Base-by-base conservation (phyloP, 1,284 basidiomycete genomes). In the Ustanciosporium gigantosporum region DNA sequence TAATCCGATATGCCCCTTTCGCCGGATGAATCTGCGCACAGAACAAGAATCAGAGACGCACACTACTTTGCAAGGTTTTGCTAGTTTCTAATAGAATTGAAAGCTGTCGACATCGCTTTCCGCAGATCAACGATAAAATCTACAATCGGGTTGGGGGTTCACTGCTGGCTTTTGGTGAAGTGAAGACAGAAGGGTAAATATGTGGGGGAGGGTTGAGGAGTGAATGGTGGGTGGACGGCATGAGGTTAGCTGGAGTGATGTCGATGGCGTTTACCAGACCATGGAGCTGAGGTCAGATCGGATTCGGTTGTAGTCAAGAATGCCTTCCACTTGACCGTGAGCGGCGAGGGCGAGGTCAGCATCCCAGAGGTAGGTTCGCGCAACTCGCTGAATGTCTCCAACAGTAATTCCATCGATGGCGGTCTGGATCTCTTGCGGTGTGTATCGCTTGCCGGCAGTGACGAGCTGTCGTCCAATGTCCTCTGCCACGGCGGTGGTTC, bases 401-500 rank as follows among this genome's bases (percentile, higher is more conserved):
- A 86, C 82, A 24, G 85, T 87, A 60, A 98, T 90, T 41, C 88
- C 86, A 79, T 97, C 91, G 41, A 98, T 87, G 37, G 90, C 90
- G 50, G 84, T 84, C 83, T 97, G 93, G 67, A 95, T 93, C 81
- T 98, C 91, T 79, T 88, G 85, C 41, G 95, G 94, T 23, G 91
- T 90, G 71, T 84, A 87, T 51, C 76, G 70, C 66, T 75, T 78
- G 56, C 95, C 95, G 68, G 87, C 90, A 27, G 93, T 97, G 64
- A 98, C 90, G 59, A 98, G 84, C 80, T 97, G 94, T 74, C 94
- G 84, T 31, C 95, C 95, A 79, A 98, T 94, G 79, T 98, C 95
- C 83, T 99, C 95, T 41, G 95, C 94, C 68, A 95, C 86, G 56
- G 92, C 91, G 37, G 93, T 97, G 27, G 91, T 89, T 39, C 95